Evolutionary conservation across 1,139 yeast genomes (phyloP), one percentile per base, ranked within the genome.

Genomic region (Hemisphaericaspora lyxosophila): DNA sequence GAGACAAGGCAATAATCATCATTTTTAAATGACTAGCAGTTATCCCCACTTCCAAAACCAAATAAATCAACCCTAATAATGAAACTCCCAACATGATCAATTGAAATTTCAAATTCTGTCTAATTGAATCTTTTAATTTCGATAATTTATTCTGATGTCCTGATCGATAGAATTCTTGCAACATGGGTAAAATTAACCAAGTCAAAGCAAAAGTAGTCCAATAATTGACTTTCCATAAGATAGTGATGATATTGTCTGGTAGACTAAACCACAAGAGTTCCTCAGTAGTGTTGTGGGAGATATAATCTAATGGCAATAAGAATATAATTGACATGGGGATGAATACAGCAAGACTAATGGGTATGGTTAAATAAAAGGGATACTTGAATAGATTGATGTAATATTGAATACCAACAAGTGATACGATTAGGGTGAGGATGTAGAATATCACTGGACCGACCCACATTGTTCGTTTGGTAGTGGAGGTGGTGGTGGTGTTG

Each of bases 141-240:
- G 63, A 61, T 7, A 59, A 41, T 2, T 69, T 67, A 32, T 73
- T 74, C 53, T 70, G 76, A 54, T 81, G 75, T 4, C 95, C 95
- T 2, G 87, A 80, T 36, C 80, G 75, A 48, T 80, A 83, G 62
- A 73, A 87, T 48, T 82, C 84, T 54, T 85, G 92, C 23, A 85
- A 64, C 30, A 82, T 60, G 0, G 96, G 96, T 37, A 87, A 56
- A 0, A 85, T 49, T 8, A 80, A 62, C 88, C 95, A 86, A 20
- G 95, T 86, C 41, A 87, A 62, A 20, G 72, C 55, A 52, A 86
- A 87, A 0, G 95, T 85, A 12, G 77, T 64, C 96, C 96, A 87
- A 59, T 87, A 87, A 40, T 83, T 80, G 34, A 77, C 55, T 47
- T 84, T 75, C 96, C 96, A 87, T 23, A 83, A 55, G 6, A 67